phyloP scores from a whole-genome alignment of 2,329 filamentous ascomycete species.

The Dendryphion nanum region DNA sequence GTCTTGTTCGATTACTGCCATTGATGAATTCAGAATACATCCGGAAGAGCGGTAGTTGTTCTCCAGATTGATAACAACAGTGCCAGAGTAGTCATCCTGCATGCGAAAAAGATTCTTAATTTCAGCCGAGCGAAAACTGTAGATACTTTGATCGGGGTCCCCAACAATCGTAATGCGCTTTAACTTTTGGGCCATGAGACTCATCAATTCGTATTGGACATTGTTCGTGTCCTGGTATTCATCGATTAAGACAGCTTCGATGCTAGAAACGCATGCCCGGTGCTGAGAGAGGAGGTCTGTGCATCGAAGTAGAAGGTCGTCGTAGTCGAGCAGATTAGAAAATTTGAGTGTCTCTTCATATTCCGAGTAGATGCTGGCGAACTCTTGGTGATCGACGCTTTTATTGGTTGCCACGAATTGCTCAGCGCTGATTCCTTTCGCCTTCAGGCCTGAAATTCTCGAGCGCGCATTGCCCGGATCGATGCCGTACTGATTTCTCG shows the following conservation, averaged over 20 bases:
- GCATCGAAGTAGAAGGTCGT: slow-evolving; percentile 84
- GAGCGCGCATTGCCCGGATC: slow-evolving; percentile 69
- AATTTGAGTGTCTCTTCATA: slow-evolving; percentile 74
- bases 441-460: slow-evolving; percentile 69
- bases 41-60: slow-evolving; percentile 94
- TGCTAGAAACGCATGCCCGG: slow-evolving; percentile 81
- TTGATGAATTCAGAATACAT: slow-evolving; percentile 74
- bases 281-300: slow-evolving; percentile 72
- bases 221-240: slow-evolving; percentile 98
- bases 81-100: slow-evolving; percentile 72
- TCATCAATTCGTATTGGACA: slow-evolving; percentile 94
- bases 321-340: slow-evolving; percentile 88
- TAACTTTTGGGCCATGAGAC: slow-evolving; percentile 70
- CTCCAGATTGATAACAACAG: slow-evolving; percentile 79
- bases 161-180: slow-evolving; percentile 90
- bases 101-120: slow-evolving; percentile 82
- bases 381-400: slow-evolving; percentile 60
- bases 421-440: slow-evolving; percentile 51
- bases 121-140: slow-evolving; percentile 91
- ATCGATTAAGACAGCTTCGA: slow-evolving; percentile 89
- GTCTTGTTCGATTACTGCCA: slow-evolving; percentile 90
- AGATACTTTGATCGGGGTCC: slow-evolving; percentile 97
- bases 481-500: slow-evolving; percentile 65
- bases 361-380: slow-evolving; percentile 65
- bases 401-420: slow-evolving; percentile 42